Percentiles rank a stretch among this genome's conserved stretches.
Evolutionary conservation across 305 asterid species (phyloP).

Genomic region (Euphrasia arctica): DNA sequence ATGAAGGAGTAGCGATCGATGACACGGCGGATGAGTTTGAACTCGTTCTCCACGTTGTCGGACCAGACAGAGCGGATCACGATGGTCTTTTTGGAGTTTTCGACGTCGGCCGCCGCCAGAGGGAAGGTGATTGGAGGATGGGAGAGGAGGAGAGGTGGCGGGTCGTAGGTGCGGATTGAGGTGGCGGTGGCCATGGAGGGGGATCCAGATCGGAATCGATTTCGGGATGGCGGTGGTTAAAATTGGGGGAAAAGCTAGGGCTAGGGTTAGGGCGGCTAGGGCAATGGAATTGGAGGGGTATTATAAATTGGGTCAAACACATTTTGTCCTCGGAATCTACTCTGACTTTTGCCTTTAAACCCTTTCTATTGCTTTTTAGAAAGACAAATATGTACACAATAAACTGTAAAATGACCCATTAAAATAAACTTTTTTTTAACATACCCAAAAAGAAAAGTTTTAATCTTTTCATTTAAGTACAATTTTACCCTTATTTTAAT

Average conservation of each 20-base stretch:
- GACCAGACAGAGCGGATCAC: conserved; percentile 8
- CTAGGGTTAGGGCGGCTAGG: conserved; percentile 22
- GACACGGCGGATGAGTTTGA: neutral
- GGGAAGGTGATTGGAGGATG: conserved; percentile 16
- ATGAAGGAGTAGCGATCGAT: conserved; percentile 2
- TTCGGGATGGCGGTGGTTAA: conserved; percentile 1
- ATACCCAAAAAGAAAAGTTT: too few species aligned
- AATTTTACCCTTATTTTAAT: too few species aligned
- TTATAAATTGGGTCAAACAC: neutral
- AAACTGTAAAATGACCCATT: too few species aligned
- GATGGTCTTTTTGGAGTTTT: conserved; percentile 17
- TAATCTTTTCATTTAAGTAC: too few species aligned
- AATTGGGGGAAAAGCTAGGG: conserved; percentile 31
- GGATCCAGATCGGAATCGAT: conserved; percentile 28
- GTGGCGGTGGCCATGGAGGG: conserved; percentile 33
- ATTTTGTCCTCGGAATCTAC: neutral
- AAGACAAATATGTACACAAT: neutral
- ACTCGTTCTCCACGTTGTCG: neutral
- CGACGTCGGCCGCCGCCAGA: conserved; percentile 14
- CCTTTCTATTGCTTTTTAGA: neutral
- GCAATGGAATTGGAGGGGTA: conserved; percentile 9
- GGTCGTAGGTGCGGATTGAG: conserved; percentile 16
- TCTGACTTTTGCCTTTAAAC: neutral
- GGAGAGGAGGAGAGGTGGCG: conserved; percentile 18
- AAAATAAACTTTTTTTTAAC: too few species aligned